These are phyloP conservation scores for Apiospora kogelbergensis DNA, from an alignment of 2,329 filamentous ascomycete genomes.

Conservation along the genomic window DNA sequence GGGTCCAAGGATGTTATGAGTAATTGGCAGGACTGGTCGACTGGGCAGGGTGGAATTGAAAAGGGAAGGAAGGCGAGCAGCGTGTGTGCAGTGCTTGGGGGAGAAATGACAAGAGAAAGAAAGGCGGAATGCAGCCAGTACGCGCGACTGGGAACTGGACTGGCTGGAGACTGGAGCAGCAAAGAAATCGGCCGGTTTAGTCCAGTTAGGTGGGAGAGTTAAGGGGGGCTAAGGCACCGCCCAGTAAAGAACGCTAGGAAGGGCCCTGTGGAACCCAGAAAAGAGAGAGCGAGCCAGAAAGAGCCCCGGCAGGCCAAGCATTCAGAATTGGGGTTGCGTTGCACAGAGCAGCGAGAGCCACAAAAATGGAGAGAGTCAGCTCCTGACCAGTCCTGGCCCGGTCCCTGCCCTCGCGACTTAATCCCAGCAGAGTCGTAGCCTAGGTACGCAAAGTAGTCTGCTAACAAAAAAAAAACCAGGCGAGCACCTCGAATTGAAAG, in stretches of 20 bases:
- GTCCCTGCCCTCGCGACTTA: neutral
- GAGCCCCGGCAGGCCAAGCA: slow-evolving; percentile 2
- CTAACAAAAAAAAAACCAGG: neutral
- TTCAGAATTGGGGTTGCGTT: slow-evolving; percentile 7
- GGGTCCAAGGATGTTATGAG: neutral
- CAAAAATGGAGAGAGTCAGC: slow-evolving; percentile 4
- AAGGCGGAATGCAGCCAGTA: slow-evolving; percentile 3
- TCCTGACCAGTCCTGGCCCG: neutral
- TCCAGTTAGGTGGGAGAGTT: slow-evolving; percentile 4
- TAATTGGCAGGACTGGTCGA: slow-evolving; percentile 3
- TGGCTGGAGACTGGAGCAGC: neutral
- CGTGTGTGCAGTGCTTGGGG: neutral
- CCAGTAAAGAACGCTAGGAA: slow-evolving; percentile 4
- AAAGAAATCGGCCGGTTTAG: neutral
- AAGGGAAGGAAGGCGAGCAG: slow-evolving; percentile 5
- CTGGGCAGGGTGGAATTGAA: slow-evolving; percentile 8
- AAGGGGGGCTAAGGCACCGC: neutral
- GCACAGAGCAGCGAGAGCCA: slow-evolving; percentile 6
- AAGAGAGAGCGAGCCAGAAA: slow-evolving; percentile 1
- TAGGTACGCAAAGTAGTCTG: too few species aligned
- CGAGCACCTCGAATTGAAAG: slow-evolving; percentile 1
- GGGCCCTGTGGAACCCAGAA: neutral
- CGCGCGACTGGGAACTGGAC: neutral
- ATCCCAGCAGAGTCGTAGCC: neutral
- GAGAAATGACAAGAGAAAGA: slow-evolving; percentile 3